phyloP scores from a whole-genome alignment of 108 stramenopile species.

The Conticribra weissflogii region DNA sequence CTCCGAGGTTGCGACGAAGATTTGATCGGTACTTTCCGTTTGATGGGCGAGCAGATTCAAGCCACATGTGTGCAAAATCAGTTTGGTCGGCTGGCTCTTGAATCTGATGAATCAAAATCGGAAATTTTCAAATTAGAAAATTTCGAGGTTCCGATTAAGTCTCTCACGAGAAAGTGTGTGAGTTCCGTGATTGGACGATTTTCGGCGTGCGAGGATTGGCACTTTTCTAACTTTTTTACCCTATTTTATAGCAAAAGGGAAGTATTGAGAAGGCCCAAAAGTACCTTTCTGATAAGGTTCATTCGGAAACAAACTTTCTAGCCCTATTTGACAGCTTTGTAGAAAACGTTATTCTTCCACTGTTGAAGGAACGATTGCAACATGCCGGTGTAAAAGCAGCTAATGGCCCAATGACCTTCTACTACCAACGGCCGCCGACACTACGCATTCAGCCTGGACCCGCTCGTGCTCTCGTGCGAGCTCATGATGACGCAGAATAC shows the following conservation, averaged over 20 bases:
- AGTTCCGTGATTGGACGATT: too few relatives aligned
- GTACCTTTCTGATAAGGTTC: conserved; percentile 73
- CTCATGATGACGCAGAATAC: conserved; percentile 87
- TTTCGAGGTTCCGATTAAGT: conserved; percentile 66
- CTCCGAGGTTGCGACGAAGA: conserved; percentile 57
- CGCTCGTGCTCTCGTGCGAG: conserved; percentile 67
- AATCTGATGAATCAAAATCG: too few relatives aligned
- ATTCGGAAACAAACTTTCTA: conserved; percentile 62
- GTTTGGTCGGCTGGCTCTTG: neutral
- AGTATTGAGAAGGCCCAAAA: conserved; percentile 71
- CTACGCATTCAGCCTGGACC: conserved; percentile 90
- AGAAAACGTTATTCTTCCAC: conserved; percentile 60
- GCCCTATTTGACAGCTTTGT: conserved; percentile 77
- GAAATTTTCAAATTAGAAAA: conserved; percentile 76
- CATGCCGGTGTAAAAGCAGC: conserved; percentile 15
- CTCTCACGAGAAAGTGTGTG: conserved; percentile 53
- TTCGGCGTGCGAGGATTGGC: too few relatives aligned
- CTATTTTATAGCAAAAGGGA: conserved; percentile 73
- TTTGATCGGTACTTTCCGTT: conserved; percentile 58
- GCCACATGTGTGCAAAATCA: neutral
- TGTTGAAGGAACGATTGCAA: conserved; percentile 64
- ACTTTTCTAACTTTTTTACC: too few relatives aligned
- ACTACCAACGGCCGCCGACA: conserved; percentile 88
- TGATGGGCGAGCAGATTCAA: conserved; percentile 18
- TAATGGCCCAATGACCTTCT: conserved; percentile 59